Percentiles rank a stretch among this genome's conserved stretches.
phyloP scores from a whole-genome alignment of 371 early-diverging fungal genomes.

The Actinomucor elegans region DNA sequence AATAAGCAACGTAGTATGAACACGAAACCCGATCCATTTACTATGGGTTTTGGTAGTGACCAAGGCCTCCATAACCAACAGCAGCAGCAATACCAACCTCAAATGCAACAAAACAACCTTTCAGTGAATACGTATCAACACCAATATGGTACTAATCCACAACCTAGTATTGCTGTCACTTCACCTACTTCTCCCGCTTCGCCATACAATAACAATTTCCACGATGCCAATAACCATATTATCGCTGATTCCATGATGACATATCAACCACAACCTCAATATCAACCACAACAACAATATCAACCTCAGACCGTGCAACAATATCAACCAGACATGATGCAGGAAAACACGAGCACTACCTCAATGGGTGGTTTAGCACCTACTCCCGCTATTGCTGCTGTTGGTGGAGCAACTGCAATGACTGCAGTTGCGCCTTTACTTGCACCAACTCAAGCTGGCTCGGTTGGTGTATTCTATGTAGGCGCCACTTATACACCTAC shows the following conservation, averaged over 20 bases:
- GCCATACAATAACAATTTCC: slow-evolving; percentile 7
- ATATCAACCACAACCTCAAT: background rate
- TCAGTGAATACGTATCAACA: slow-evolving; percentile 8
- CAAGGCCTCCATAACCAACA: slow-evolving; percentile 10
- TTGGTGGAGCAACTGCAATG: too few species aligned
- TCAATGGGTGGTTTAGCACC: background rate
- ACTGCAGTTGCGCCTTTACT: background rate
- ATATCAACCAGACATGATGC: slow-evolving; percentile 5
- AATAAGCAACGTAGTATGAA: slow-evolving; percentile 6
- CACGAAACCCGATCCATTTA: slow-evolving; percentile 46
- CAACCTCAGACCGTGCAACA: slow-evolving; percentile 1
- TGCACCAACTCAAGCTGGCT: slow-evolving; percentile 28
- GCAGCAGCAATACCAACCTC: slow-evolving; percentile 11
- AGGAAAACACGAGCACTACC: background rate
- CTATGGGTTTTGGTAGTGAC: slow-evolving; percentile 50
- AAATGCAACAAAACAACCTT: slow-evolving; percentile 5
- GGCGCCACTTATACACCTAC: slow-evolving; percentile 62
- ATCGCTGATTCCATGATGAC: slow-evolving; percentile 16
- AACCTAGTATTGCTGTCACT: background rate
- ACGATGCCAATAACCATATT: slow-evolving; percentile 21
- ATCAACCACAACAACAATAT: slow-evolving; percentile 2
- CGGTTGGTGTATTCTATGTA: slow-evolving; percentile 55
- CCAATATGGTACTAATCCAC: slow-evolving; percentile 14
- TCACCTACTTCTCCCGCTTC: slow-evolving; percentile 5
- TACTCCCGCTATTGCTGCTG: background rate